Conservation (phyloP, 2,329 filamentous ascomycete species). For the Aspergillus sp. region DNA sequence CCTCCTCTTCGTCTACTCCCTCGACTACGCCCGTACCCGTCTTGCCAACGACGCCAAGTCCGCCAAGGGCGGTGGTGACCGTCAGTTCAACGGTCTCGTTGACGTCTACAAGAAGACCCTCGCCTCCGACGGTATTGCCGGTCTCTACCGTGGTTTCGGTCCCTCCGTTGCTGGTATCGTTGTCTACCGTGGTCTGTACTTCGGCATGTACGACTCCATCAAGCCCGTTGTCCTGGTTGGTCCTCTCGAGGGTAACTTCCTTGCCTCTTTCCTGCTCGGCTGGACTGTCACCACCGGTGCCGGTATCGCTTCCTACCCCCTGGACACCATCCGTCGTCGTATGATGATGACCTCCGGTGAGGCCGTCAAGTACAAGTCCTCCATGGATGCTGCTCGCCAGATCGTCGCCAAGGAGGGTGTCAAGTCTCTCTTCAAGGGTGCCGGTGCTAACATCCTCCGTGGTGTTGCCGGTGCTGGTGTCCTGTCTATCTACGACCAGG, state of each 20-base stretch:
- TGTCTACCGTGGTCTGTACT: slow-evolving; percentile 99
- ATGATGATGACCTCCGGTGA: slow-evolving; percentile 99
- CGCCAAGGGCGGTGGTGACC: slow-evolving; percentile 90
- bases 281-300: slow-evolving; percentile 99
- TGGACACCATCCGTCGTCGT: slow-evolving; percentile 99
- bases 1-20: slow-evolving; percentile 99
- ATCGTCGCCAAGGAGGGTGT: slow-evolving; percentile 96
- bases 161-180: slow-evolving; percentile 98
- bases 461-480: slow-evolving; percentile 99
- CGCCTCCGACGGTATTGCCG: slow-evolving; percentile 95
- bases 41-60: slow-evolving; percentile 99
- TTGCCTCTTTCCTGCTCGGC: slow-evolving; percentile 97
- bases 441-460: slow-evolving; percentile 99
- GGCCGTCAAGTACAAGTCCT: slow-evolving; percentile 99
- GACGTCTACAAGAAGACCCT: slow-evolving; percentile 99
- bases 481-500: slow-evolving; percentile 99
- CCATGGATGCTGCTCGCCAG: slow-evolving; percentile 91
- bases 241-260: slow-evolving; percentile 94
- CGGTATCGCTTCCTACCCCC: slow-evolving; percentile 99
- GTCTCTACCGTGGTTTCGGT: slow-evolving; percentile 99
- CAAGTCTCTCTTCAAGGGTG: slow-evolving; percentile 99
- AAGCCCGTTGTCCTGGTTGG: slow-evolving; percentile 97
- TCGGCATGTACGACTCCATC: slow-evolving; percentile 99
- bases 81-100: slow-evolving; percentile 99
- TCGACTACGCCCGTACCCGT: slow-evolving; percentile 99